phyloP scores from a whole-genome alignment of 2,329 filamentous ascomycete genomes.

The Beauveria bassiana region DNA sequence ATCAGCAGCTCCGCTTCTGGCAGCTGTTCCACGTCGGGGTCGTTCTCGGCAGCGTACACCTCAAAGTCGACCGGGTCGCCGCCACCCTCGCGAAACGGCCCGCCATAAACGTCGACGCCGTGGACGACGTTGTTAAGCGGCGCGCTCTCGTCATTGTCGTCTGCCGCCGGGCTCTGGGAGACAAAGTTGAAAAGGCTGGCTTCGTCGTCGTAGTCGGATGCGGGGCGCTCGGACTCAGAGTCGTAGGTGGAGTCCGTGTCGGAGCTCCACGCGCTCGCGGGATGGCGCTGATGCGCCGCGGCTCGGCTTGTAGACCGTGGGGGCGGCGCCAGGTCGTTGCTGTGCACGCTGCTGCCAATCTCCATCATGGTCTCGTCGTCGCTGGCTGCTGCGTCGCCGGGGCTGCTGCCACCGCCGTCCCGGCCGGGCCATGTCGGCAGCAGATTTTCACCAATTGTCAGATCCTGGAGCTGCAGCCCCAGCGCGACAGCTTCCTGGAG shows the following conservation, averaged over 20 bases:
- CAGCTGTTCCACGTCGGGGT: constrained; percentile 19
- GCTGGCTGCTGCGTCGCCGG: not conserved
- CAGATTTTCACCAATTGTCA: constrained; percentile 20
- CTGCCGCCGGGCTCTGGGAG: not conserved
- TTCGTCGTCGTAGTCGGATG: constrained; percentile 1
- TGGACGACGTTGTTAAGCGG: constrained; percentile 21
- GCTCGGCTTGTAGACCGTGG: not conserved
- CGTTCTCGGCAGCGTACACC: constrained; percentile 21
- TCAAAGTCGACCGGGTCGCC: constrained; percentile 21
- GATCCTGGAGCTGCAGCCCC: constrained; percentile 15
- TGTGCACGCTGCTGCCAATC: not conserved
- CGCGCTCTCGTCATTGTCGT: constrained; percentile 15
- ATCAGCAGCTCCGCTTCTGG: constrained; percentile 24
- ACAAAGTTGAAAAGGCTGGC: constrained; percentile 16
- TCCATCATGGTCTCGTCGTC: constrained; percentile 10
- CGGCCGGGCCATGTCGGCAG: constrained; percentile 22
- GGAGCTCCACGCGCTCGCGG: not conserved
- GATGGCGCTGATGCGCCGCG: not conserved
- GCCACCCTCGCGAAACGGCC: not conserved
- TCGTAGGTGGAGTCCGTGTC: not conserved
- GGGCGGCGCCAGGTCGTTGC: constrained; percentile 1
- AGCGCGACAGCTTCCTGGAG: constrained; percentile 19
- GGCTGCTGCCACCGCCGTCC: not conserved
- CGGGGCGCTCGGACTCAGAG: not conserved
- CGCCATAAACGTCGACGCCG: constrained; percentile 19